These are phyloP conservation scores for Mercurialis annua DNA, from an alignment of 345 rosid genomes.

Conservation along the genomic window DNA sequence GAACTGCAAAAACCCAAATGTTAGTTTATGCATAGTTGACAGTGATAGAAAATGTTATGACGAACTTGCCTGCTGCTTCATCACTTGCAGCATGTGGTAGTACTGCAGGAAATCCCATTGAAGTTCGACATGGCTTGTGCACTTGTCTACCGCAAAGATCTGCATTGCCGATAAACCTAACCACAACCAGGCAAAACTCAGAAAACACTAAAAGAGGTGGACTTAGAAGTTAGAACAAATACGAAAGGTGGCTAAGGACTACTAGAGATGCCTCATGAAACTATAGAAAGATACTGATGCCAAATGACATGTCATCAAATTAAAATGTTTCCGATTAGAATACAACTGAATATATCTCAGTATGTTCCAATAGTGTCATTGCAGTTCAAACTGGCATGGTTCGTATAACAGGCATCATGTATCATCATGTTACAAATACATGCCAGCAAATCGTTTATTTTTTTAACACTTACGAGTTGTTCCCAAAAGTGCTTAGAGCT, in stretches of 20 bases:
- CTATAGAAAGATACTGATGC: background rate
- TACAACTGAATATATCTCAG: background rate
- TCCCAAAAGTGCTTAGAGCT: conserved; percentile 67
- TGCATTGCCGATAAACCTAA: conserved; percentile 73
- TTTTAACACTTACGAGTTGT: conserved; percentile 58
- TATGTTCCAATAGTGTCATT: background rate
- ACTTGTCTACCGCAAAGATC: conserved; percentile 93
- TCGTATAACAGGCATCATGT: background rate
- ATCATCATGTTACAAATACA: background rate
- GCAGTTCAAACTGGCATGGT: background rate
- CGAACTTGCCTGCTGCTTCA: conserved; percentile 63
- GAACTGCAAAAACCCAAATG: conserved; percentile 36
- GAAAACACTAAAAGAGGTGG: background rate
- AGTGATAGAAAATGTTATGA: background rate
- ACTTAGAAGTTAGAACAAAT: background rate
- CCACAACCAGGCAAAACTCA: conserved; percentile 12
- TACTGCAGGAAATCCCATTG: conserved; percentile 96
- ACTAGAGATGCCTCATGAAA: background rate
- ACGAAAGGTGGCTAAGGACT: background rate
- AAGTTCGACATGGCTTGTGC: conserved; percentile 82
- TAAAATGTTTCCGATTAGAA: background rate
- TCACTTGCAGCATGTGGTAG: conserved; percentile 88
- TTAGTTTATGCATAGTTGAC: conserved; percentile 8
- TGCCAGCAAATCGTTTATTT: background rate
- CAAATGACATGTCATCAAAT: background rate